These are phyloP conservation scores for Syzygium malaccense DNA, from an alignment of 441 rosid species.

Conservation along the genomic window DNA sequence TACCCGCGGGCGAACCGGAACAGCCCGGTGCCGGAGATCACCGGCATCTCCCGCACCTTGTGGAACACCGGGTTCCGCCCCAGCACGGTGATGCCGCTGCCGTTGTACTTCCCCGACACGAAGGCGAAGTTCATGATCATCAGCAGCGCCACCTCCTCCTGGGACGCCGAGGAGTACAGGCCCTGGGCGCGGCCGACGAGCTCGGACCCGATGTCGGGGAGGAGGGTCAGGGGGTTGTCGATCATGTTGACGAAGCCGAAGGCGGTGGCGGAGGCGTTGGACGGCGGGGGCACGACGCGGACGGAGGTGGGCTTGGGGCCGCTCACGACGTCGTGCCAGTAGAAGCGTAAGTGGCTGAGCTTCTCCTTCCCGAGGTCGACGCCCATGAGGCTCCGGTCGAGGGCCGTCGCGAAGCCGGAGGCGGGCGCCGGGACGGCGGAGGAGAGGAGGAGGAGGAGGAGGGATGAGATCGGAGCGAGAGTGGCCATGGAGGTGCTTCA, in stretches of 20 bases:
- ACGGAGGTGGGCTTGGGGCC: neutral
- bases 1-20: neutral
- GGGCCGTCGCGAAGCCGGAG: neutral
- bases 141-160: neutral
- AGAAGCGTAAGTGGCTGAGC: neutral
- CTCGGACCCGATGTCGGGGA: neutral
- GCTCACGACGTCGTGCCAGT: neutral
- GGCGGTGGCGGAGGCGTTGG: neutral
- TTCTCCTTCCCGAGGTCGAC: neutral
- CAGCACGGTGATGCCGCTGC: neutral
- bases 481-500: neutral
- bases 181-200: neutral
- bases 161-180: neutral
- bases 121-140: neutral
- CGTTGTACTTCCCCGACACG: neutral
- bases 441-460: neutral
- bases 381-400: neutral
- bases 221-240: neutral
- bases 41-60: neutral
- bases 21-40: neutral
- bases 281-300: neutral
- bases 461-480: rapidly evolving
- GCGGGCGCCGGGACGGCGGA: neutral
- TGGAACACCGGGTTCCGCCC: neutral
- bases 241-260: neutral